These are phyloP conservation scores for Dichomitus squalens DNA, from an alignment of 1,284 basidiomycete species.

Conservation along the genomic window DNA sequence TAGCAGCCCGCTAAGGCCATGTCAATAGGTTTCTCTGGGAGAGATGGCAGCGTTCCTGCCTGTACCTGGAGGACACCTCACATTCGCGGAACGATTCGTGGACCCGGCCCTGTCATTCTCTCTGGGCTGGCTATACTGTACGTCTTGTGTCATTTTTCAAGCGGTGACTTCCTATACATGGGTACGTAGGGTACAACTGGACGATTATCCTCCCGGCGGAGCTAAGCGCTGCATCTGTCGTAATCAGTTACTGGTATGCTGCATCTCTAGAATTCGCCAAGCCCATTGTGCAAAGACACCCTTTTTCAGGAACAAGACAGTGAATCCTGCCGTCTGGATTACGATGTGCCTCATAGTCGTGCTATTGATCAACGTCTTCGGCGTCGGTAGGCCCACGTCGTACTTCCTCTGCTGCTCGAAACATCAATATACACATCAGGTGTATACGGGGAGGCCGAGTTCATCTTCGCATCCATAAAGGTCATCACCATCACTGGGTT, in stretches of 20 bases:
- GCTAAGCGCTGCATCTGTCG: slow-evolving; percentile 63
- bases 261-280: too few relatives aligned
- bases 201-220: slow-evolving; percentile 58
- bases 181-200: slow-evolving; percentile 52
- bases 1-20: slow-evolving; percentile 9
- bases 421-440: slow-evolving; percentile 6
- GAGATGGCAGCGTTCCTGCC: slow-evolving; percentile 73
- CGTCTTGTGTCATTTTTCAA: neutral
- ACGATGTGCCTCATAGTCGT: slow-evolving; percentile 63
- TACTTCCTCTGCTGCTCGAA: too few relatives aligned
- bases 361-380: slow-evolving; percentile 68
- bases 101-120: slow-evolving; percentile 70
- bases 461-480: slow-evolving; percentile 63
- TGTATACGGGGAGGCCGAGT: slow-evolving; percentile 54
- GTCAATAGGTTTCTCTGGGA: slow-evolving; percentile 45
- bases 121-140: slow-evolving; percentile 74
- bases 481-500: slow-evolving; percentile 53
- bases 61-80: slow-evolving; percentile 70
- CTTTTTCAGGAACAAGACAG: slow-evolving; percentile 25
- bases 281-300: too few relatives aligned
- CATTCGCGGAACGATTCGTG: slow-evolving; percentile 69
- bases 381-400: slow-evolving; percentile 34
- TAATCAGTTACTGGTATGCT: slow-evolving; percentile 64
- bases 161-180: neutral
- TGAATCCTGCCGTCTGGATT: slow-evolving; percentile 66